Evolutionary conservation across 805 yeast species (phyloP).

Genomic region (Diddensiella santjacobensis): DNA sequence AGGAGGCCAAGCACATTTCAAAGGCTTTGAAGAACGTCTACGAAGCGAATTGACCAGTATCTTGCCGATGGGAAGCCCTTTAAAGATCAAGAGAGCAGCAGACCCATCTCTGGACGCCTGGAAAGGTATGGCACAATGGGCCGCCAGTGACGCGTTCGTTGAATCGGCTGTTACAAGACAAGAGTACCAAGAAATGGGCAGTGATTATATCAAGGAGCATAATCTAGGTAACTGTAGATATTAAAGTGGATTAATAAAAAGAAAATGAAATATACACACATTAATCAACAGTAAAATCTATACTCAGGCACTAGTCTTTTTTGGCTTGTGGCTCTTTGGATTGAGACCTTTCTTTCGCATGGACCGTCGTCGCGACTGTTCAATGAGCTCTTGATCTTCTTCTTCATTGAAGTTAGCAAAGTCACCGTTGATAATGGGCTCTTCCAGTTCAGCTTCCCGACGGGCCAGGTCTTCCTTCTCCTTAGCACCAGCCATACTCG

Average conservation of each 20-base stretch:
- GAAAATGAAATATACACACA: too few species aligned
- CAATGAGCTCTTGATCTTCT: slow-evolving; percentile 70
- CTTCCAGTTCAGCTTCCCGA: slow-evolving; percentile 62
- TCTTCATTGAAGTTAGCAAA: slow-evolving; percentile 77
- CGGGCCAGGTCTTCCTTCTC: slow-evolving; percentile 82
- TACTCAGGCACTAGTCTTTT: neutral
- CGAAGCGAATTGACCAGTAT: slow-evolving; percentile 61
- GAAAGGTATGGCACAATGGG: slow-evolving; percentile 90
- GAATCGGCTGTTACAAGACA: slow-evolving; percentile 53
- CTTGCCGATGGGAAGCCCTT: slow-evolving; percentile 62
- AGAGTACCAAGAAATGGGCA: slow-evolving; percentile 86
- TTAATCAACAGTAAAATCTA: too few species aligned
- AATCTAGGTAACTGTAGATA: slow-evolving; percentile 56
- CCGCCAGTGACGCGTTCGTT: slow-evolving; percentile 45
- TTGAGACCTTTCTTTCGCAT: slow-evolving; percentile 34
- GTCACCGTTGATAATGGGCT: slow-evolving; percentile 74
- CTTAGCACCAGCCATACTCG: slow-evolving; percentile 79
- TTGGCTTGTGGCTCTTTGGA: slow-evolving; percentile 19
- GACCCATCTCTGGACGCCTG: slow-evolving; percentile 81
- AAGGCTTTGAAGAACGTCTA: slow-evolving; percentile 66
- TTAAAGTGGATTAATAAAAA: neutral
- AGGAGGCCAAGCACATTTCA: slow-evolving; percentile 75
- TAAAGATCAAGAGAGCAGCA: slow-evolving; percentile 58
- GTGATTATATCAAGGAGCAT: slow-evolving; percentile 86
- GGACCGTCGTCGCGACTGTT: slow-evolving; percentile 44